Base-by-base conservation (phyloP, 1,284 basidiomycete species). In the Xanthoconium separans region DNA sequence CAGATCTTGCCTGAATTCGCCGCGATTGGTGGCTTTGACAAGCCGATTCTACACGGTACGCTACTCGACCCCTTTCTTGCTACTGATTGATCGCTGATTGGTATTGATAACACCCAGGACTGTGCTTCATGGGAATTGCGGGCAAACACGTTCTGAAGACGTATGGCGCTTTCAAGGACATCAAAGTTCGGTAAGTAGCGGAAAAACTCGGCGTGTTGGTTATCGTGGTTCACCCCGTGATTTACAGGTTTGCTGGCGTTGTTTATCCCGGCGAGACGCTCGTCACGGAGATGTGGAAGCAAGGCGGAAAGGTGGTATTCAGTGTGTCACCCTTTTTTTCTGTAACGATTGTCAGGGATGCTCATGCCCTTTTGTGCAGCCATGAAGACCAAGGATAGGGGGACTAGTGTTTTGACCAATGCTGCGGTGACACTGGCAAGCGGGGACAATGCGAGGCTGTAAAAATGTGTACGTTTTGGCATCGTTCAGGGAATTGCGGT, bases 261-360 rank as follows among this genome's bases (percentile, higher is more conserved):
- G 93, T 99, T 33, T 95, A 90, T 69, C 96, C 96, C 6, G 95
- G 95, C 11, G 95, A 99, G 77, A 98, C 96, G 0, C 80, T 97
- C 44, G 77, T 94, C 18, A 97, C 94, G 0, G 85, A 93, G 70
- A 97, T 98, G 95, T 99, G 96, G 96, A 98, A 95, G 71, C 94
- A 98, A 65, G 92, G 89, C 18, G 75, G 83, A 65, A 98, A 90
- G 75, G 88, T 98, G 60, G 85, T 98, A 59, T 99, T 99, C 73
- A 78, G 91, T 94, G 69, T 68, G 90, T 79, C 1, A 18, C 41
- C 29, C 24, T 27, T 51, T 37, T 2, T 20, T 34, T n/a, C 40
- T 36, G 22, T 40, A 9, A 6, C 4, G 31, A 12, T 44, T 36
- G 22, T n/a, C 15, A 36, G 6, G n/a, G 36, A 11, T 37, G 50